phyloP scores from a whole-genome alignment of 805 yeast species.

The Yueomyces sp. region DNA sequence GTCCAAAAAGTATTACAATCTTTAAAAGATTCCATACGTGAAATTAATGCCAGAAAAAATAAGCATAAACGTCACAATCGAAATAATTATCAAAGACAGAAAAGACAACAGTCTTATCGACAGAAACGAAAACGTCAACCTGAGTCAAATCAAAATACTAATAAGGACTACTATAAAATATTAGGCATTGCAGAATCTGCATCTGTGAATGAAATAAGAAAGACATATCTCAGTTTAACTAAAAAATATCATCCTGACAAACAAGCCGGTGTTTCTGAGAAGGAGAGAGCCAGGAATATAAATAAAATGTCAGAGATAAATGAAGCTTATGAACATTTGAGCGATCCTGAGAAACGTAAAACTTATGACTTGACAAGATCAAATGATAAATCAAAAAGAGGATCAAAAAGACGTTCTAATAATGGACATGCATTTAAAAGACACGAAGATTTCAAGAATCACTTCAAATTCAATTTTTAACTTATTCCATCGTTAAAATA shows the following conservation, averaged over 20 bases:
- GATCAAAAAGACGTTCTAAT: not conserved
- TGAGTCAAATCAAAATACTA: slow-evolving; percentile 11
- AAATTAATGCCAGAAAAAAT: no score
- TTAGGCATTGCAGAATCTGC: slow-evolving; percentile 59
- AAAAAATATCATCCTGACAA: slow-evolving; percentile 89
- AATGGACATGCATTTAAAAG: not conserved
- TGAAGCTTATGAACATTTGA: slow-evolving; percentile 79
- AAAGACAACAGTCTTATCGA: slow-evolving; percentile 24
- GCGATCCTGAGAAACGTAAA: slow-evolving; percentile 47
- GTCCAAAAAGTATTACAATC: no score
- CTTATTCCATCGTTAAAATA: no score
- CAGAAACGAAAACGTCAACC: slow-evolving; percentile 17
- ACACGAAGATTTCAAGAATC: not conserved
- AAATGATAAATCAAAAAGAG: slow-evolving; percentile 1
- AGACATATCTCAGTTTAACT: slow-evolving; percentile 67
- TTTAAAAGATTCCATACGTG: no score
- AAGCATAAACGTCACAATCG: slow-evolving; percentile 27
- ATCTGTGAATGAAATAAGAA: slow-evolving; percentile 56
- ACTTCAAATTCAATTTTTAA: no score
- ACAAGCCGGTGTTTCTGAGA: slow-evolving; percentile 45
- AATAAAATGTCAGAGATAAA: slow-evolving; percentile 82
- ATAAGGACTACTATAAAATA: slow-evolving; percentile 68
- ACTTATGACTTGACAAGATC: slow-evolving; percentile 45
- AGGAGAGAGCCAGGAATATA: slow-evolving; percentile 58
- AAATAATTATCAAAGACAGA: slow-evolving; percentile 33